Evolutionary conservation across 2,329 filamentous ascomycete genomes (phyloP).

Genomic region (Aspergillus novoparasiticus): DNA sequence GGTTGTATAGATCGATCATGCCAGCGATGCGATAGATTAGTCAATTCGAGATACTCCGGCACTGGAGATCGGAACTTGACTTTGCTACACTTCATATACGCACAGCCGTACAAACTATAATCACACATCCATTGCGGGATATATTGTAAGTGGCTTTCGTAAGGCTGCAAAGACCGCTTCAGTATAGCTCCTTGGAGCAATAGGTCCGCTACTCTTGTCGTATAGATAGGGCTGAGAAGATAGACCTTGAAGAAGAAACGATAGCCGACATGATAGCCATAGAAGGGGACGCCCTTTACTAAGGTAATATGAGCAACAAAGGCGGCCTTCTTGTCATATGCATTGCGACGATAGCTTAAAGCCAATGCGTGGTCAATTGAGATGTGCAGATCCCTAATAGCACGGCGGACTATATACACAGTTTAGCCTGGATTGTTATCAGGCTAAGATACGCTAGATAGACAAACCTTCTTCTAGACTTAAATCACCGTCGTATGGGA

Average conservation of each 20-base stretch:
- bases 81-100: constrained; percentile 74
- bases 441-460: background rate
- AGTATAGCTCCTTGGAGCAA: constrained; percentile 86
- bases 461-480: constrained; percentile 66
- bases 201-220: constrained; percentile 84
- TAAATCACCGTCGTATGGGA: constrained; percentile 77
- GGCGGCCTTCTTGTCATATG: constrained; percentile 66
- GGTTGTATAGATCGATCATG: constrained; percentile 71
- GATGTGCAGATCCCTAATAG: constrained; percentile 75
- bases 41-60: constrained; percentile 67
- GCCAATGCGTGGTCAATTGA: constrained; percentile 91
- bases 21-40: constrained; percentile 70
- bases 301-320: constrained; percentile 90
- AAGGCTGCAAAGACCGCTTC: constrained; percentile 82
- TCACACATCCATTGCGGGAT: constrained; percentile 97
- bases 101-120: constrained; percentile 95
- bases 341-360: constrained; percentile 78
- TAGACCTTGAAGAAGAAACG: constrained; percentile 93
- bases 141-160: constrained; percentile 91
- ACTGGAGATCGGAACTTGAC: constrained; percentile 75
- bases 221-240: constrained; percentile 81
- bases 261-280: constrained; percentile 92
- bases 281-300: constrained; percentile 92
- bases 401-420: constrained; percentile 63
- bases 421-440: constrained; percentile 10